phyloP scores from a whole-genome alignment of 306 rosid genomes.

The Trifolium fragiferum region DNA sequence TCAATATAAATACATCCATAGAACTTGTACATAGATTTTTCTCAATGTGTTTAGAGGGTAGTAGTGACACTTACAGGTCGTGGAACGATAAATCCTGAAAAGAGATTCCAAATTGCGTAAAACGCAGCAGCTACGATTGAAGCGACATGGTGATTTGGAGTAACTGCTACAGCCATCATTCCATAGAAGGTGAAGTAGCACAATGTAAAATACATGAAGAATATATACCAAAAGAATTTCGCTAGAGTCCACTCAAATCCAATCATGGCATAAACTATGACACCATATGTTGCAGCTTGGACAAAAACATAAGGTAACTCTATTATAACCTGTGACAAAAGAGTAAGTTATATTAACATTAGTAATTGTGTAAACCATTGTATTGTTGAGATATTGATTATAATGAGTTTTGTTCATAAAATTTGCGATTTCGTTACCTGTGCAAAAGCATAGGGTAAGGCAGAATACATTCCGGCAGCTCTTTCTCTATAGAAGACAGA shows the following conservation, averaged over 20 bases:
- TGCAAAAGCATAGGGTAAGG: conserved; percentile 68
- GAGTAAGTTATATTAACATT: conserved; percentile 6
- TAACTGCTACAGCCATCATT: conserved; percentile 61
- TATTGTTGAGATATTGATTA: background rate
- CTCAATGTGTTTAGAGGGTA: background rate
- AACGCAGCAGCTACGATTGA: conserved; percentile 60
- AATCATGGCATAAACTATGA: conserved; percentile 68
- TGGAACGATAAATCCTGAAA: conserved; percentile 62
- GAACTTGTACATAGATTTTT: background rate
- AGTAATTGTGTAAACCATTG: background rate
- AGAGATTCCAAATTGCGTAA: conserved; percentile 66
- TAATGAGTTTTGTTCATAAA: background rate
- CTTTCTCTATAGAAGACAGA: conserved; percentile 65
- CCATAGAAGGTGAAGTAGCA: conserved; percentile 73
- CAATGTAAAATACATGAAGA: conserved; percentile 62
- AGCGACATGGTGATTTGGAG: conserved; percentile 67
- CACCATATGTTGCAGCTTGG: conserved; percentile 54
- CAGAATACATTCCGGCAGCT: conserved; percentile 72
- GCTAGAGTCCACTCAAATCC: conserved; percentile 62
- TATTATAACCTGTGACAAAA: conserved; percentile 20
- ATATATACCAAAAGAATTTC: conserved; percentile 68
- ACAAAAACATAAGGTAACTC: conserved; percentile 50
- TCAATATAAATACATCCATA: background rate
- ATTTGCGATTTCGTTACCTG: conserved; percentile 46
- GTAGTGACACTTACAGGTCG: conserved; percentile 56